These are phyloP conservation scores for Tricholoma flavovirens DNA, from an alignment of 768 basidiomycete species.

Conservation along the genomic window DNA sequence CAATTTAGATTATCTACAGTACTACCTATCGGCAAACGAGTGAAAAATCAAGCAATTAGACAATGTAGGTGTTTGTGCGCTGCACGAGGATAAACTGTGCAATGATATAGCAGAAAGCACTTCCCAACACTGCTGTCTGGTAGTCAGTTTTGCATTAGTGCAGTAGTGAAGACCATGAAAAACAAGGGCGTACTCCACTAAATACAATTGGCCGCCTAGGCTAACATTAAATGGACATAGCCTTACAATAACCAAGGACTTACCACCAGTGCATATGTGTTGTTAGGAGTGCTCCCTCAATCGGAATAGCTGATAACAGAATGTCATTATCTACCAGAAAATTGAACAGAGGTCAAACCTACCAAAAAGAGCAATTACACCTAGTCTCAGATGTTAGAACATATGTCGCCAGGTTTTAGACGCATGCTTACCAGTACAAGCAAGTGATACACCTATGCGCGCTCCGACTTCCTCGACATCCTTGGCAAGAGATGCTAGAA, in stretches of 20 bases:
- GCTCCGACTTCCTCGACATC: slow-evolving; percentile 42
- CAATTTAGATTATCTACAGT: no score
- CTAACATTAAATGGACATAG: neutral
- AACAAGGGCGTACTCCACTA: slow-evolving; percentile 7
- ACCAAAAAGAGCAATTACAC: slow-evolving; percentile 32
- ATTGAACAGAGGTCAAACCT: slow-evolving; percentile 1
- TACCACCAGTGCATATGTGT: slow-evolving; percentile 8
- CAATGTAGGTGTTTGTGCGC: slow-evolving; percentile 7
- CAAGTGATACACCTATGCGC: slow-evolving; percentile 42
- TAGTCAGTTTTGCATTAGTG: neutral
- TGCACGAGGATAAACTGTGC: slow-evolving; percentile 4
- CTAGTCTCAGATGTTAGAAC: slow-evolving; percentile 2
- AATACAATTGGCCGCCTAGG: slow-evolving; percentile 12
- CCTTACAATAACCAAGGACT: neutral
- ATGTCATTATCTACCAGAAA: neutral
- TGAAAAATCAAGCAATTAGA: neutral
- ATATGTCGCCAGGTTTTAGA: neutral
- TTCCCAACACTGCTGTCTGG: slow-evolving; percentile 4
- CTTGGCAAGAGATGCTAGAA: slow-evolving; percentile 29
- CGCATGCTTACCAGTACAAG: slow-evolving; percentile 30
- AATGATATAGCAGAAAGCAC: slow-evolving; percentile 1
- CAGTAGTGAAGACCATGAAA: neutral
- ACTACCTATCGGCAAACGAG: neutral
- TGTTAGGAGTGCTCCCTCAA: slow-evolving; percentile 3
- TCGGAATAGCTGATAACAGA: neutral